A percentile compares a stretch with the other conserved stretches of the same genome.
Conservation (phyloP, 257 asterid species). For the Cordia subcordata region DNA sequence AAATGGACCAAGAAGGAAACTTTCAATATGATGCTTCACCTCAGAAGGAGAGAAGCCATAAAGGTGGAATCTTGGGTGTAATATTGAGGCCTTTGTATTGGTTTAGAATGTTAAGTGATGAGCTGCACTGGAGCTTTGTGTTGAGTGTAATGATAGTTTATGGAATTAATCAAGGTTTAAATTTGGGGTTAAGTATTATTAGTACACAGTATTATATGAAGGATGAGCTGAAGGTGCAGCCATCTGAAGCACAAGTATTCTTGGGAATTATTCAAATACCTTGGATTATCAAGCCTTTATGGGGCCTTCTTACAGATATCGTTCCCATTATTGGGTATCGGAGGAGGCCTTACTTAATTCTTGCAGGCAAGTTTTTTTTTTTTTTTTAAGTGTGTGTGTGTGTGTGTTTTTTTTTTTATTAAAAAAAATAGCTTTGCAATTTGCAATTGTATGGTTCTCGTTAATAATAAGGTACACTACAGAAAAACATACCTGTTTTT, state of each 20-base stretch:
- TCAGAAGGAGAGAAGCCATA: not conserved
- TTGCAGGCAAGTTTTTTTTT: conserved; percentile 41
- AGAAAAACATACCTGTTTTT: no score
- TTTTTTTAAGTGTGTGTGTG: conserved; percentile 20
- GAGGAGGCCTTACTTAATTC: conserved; percentile 80
- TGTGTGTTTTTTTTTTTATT: conserved; percentile 5
- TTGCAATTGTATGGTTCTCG: not conserved
- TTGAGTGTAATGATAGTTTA: conserved; percentile 71
- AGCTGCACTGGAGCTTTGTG: conserved; percentile 88
- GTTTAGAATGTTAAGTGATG: conserved; percentile 61
- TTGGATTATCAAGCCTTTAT: conserved; percentile 87
- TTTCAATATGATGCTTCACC: not conserved
- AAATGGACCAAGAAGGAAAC: conserved; percentile 1
- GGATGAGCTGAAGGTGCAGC: conserved; percentile 93
- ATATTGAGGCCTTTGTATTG: conserved; percentile 43
- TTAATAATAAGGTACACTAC: no score
- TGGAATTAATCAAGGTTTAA: conserved; percentile 88
- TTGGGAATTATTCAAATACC: conserved; percentile 76
- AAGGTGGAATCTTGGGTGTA: not conserved
- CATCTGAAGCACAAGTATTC: conserved; percentile 92
- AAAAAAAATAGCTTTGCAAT: not conserved
- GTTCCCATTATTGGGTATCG: conserved; percentile 79
- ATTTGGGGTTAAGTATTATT: conserved; percentile 58
- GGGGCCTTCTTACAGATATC: conserved; percentile 93
- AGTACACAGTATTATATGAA: conserved; percentile 91